These are phyloP conservation scores for Aspergillus viridinutans DNA, from an alignment of 2,329 filamentous ascomycete genomes.

Conservation along the genomic window DNA sequence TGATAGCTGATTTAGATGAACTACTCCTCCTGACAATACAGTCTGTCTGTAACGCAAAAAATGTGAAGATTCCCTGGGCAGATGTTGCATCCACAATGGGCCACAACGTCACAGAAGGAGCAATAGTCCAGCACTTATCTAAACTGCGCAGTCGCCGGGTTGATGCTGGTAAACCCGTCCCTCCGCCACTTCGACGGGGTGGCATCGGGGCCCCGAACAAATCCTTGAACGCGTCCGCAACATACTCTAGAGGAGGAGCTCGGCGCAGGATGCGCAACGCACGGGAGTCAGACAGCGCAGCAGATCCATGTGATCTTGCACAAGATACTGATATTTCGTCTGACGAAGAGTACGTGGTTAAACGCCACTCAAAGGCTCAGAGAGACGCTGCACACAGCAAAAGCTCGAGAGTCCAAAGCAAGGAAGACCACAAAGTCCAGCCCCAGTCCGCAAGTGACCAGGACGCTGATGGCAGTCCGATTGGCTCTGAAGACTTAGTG, in stretches of 20 bases:
- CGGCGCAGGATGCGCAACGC: not conserved
- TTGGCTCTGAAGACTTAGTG: constrained; percentile 8
- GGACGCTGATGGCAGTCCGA: constrained; percentile 1
- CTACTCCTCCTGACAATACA: constrained; percentile 41
- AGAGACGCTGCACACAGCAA: not conserved
- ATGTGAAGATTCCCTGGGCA: constrained; percentile 42
- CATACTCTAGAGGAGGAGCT: not conserved
- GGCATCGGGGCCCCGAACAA: constrained; percentile 16
- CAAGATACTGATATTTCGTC: constrained; percentile 1
- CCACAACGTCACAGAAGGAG: constrained; percentile 38
- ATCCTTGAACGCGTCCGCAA: not conserved
- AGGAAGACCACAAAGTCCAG: constrained; percentile 1
- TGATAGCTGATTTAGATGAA: constrained; percentile 40
- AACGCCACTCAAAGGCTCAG: not conserved
- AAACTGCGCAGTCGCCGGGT: constrained; percentile 40
- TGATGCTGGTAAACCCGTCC: constrained; percentile 30
- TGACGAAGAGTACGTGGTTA: constrained; percentile 4
- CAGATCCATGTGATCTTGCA: not conserved
- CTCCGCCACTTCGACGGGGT: constrained; percentile 38
- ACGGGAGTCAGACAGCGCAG: not conserved
- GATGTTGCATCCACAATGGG: constrained; percentile 39
- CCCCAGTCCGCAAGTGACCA: constrained; percentile 8
- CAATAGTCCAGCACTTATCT: constrained; percentile 45
- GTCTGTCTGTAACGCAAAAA: constrained; percentile 34
- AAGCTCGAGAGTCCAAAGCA: not conserved